Conservation (phyloP, 352 stramenopile species). For the Globisporangium mamillatum region DNA sequence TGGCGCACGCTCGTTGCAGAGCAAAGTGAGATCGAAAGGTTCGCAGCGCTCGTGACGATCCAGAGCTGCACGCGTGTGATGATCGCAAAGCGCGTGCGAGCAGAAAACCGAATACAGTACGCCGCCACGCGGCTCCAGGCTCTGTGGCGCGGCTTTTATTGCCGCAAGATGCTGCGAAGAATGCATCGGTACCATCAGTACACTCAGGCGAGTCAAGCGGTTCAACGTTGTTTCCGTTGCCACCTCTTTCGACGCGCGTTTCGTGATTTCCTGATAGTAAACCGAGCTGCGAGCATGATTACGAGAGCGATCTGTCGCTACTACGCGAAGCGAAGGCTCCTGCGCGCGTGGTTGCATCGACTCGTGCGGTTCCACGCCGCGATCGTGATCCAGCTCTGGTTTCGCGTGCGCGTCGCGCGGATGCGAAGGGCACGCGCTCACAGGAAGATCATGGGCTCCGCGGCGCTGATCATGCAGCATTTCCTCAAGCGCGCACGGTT, state of each 20-base stretch:
- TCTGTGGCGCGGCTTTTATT: slow-evolving; percentile 48
- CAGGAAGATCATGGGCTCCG: slow-evolving; percentile 14
- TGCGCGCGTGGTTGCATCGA: slow-evolving; percentile 35
- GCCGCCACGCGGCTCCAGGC: slow-evolving; percentile 38
- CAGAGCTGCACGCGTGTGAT: slow-evolving; percentile 50
- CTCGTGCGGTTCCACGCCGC: slow-evolving; percentile 56
- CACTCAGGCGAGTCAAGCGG: slow-evolving; percentile 19
- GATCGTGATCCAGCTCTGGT: slow-evolving; percentile 55
- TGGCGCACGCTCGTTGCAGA: slow-evolving; percentile 27
- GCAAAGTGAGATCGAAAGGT: slow-evolving; percentile 32
- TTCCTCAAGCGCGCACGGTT: slow-evolving; percentile 51
- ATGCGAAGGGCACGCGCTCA: slow-evolving; percentile 23
- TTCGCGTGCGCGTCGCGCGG: slow-evolving; percentile 24
- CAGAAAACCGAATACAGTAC: slow-evolving; percentile 25
- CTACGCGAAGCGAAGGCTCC: slow-evolving; percentile 31
- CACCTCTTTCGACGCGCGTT: slow-evolving; percentile 39
- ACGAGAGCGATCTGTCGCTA: slow-evolving; percentile 36
- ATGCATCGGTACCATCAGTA: slow-evolving; percentile 36
- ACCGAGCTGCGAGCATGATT: slow-evolving; percentile 39
- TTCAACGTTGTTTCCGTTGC: slow-evolving; percentile 42
- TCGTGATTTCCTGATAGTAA: slow-evolving; percentile 20
- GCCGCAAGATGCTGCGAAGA: slow-evolving; percentile 40
- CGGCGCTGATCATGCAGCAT: slow-evolving; percentile 32
- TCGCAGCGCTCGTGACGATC: slow-evolving; percentile 45
- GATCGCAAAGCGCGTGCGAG: slow-evolving; percentile 24